Evolutionary conservation across 768 basidiomycete species (phyloP), one percentile per base, ranked within the genome.

Genomic region (Leccinum obscurum): DNA sequence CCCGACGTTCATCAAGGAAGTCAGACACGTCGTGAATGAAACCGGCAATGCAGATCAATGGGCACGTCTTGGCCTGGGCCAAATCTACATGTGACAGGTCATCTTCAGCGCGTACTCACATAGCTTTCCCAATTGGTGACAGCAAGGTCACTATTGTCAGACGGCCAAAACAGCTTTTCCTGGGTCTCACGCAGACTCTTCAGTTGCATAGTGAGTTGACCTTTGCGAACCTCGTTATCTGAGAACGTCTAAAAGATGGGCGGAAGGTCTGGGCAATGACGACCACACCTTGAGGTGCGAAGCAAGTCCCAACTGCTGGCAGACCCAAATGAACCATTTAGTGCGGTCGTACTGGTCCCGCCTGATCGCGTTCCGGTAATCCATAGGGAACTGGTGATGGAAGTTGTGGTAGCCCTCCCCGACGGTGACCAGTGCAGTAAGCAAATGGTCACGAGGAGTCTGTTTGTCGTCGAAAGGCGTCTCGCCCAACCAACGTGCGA

Each of bases 331-430:
- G 74, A 89, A 86, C 95, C 94, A 95, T 77, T 96, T 95, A 4
- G 94, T 95, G 4, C 93, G 93, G 70, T 95, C 92, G 68, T 93
- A 94, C 72, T 95, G 93, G 71, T 85, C 85, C 86, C 87, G 88
- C 75, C 82, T 93, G 81, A 96, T 93, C 58, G 95, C 95, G 70
- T 96, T 95, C 26, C 95, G 85, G 79, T 95, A 98, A 75, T 98
- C 95, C 91, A 93, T 93, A 7, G 95, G 95, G 85, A 96, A 96
- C 60, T 85, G 86, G 70, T 98, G 95, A 78, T 98, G 95, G 85
- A 95, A 96, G 77, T 98, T 98, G 81, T 98, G 95, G 79, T 98
- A 98, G 17, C 95, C 95, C 75, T 98, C 95, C 56, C 95, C 95
- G 68, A 95, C 88, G 39, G 95, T 97, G 62, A 86, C 88, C 32